Evolutionary conservation across 148 eudicot genomes (phyloP), one percentile per base, ranked within the genome.

Genomic region (Limonium bicolor): DNA sequence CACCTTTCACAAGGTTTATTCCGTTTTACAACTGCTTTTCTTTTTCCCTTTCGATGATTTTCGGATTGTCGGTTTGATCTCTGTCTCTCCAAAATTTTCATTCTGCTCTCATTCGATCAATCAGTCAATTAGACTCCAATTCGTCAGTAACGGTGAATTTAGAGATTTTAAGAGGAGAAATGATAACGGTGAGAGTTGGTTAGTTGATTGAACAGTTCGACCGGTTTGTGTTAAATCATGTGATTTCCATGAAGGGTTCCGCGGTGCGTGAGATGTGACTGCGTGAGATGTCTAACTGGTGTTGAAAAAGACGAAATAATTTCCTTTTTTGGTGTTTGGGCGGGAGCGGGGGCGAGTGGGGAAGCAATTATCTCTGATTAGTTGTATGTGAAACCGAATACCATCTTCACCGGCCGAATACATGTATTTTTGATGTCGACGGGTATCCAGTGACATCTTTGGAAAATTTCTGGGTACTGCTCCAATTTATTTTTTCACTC

Each of bases 1-100:
- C 25, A 22, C 64, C 11, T 92, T 85, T 39, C 80, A 81, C 26
- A 53, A 90, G 95, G 99, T 70, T 13, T 20, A 20, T 9, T 34
- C 44, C 25, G 2, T 38, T 18, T 38, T 23, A 38, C 11, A 18
- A 17, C 38, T 35, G 13, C 38, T n/a, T n/a, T 35, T 12, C 41
- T 0, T 2, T 7, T 15, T 17, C 20, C 41, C 10, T 0, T 17
- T 11, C 9, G 17, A 10, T 13, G 23, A 7, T 7, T 38, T 17
- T 18, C 41, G 1, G 12, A 8, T 17, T 14, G 21, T 6, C 20
- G 41, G 17, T 38, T 17, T 16, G 22, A n/a, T n/a, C n/a, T n/a
- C n/a, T n/a, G n/a, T n/a, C n/a, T n/a, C n/a, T n/a, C n/a, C n/a
- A n/a, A n/a, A n/a, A n/a, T n/a, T n/a, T n/a, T n/a, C n/a, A n/a